Conservation (phyloP, 345 rosid genomes). For the Kernera saxatilis region DNA sequence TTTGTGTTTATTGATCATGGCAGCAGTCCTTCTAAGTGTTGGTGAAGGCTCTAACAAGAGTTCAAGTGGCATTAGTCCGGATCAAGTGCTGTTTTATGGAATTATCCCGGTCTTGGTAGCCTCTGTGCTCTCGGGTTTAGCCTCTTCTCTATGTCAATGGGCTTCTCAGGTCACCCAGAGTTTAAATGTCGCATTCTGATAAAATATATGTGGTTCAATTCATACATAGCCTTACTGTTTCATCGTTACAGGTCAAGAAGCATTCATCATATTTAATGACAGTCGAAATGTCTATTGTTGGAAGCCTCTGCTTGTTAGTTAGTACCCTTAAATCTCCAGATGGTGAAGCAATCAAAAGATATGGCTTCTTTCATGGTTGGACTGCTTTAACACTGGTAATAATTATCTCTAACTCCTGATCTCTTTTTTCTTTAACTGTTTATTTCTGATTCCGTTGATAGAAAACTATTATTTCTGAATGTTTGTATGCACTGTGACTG, state of each 20-base stretch:
- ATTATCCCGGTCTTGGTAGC: conserved; percentile 91
- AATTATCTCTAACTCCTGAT: background rate
- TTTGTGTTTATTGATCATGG: conserved; percentile 70
- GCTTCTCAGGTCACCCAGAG: conserved; percentile 71
- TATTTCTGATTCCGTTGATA: background rate
- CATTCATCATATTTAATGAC: conserved; percentile 97
- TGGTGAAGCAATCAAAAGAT: conserved; percentile 76
- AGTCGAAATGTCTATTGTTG: conserved; percentile 91
- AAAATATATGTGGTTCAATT: background rate
- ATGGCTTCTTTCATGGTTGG: conserved; percentile 94
- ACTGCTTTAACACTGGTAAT: conserved; percentile 62
- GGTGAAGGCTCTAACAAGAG: conserved; percentile 92
- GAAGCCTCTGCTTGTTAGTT: conserved; percentile 80
- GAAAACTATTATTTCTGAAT: background rate
- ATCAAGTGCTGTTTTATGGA: conserved; percentile 73
- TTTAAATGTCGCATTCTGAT: background rate
- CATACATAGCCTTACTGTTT: background rate
- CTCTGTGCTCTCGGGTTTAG: conserved; percentile 95
- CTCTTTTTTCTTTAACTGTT: background rate
- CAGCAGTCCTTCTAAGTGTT: conserved; percentile 85
- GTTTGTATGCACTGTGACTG: background rate
- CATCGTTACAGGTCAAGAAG: conserved; percentile 67
- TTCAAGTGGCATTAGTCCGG: conserved; percentile 46
- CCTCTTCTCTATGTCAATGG: conserved; percentile 94
- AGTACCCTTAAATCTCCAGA: conserved; percentile 91